Evolutionary conservation across 495 filamentous ascomycete genomes (phyloP).

Genomic region (Penicillium egyptiacum): DNA sequence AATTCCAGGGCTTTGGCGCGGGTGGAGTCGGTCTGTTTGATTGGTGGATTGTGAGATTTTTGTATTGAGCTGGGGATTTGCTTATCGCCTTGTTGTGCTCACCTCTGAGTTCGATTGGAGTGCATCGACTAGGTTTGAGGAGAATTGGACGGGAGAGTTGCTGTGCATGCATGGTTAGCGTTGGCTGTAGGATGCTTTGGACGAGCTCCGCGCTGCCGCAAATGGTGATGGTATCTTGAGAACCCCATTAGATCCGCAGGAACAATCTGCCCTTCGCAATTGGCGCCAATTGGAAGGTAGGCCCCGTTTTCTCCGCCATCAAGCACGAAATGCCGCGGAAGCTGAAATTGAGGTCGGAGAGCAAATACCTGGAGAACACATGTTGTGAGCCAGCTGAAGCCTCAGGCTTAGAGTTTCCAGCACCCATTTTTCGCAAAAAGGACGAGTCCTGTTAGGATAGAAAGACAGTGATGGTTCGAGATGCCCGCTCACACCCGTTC

Average conservation of each 20-base stretch:
- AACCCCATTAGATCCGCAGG: not conserved
- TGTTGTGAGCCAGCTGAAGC: slow-evolving; percentile 50
- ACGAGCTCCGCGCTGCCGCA: not conserved
- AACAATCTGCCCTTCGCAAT: slow-evolving; percentile 12
- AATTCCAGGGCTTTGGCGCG: slow-evolving; percentile 82
- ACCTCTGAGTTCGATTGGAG: slow-evolving; percentile 87
- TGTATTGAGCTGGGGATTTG: slow-evolving; percentile 13
- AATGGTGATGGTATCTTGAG: not conserved
- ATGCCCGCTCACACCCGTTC: slow-evolving; percentile 16
- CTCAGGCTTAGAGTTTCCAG: slow-evolving; percentile 54
- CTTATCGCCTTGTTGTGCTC: slow-evolving; percentile 23
- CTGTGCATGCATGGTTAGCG: slow-evolving; percentile 46
- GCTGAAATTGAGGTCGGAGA: slow-evolving; percentile 6
- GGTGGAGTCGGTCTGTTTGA: slow-evolving; percentile 74
- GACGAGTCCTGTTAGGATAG: slow-evolving; percentile 12
- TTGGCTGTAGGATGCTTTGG: not conserved
- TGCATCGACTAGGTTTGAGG: slow-evolving; percentile 75
- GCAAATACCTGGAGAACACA: slow-evolving; percentile 51
- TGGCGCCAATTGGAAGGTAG: slow-evolving; percentile 15
- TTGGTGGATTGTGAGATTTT: slow-evolving; percentile 17
- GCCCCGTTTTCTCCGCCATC: slow-evolving; percentile 16
- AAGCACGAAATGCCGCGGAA: slow-evolving; percentile 8
- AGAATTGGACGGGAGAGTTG: slow-evolving; percentile 81
- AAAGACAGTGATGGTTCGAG: slow-evolving; percentile 5
- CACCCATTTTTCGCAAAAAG: slow-evolving; percentile 41